Evolutionary conservation across 768 basidiomycete genomes (phyloP).

Genomic region (Leccinum olivaceopallidum): DNA sequence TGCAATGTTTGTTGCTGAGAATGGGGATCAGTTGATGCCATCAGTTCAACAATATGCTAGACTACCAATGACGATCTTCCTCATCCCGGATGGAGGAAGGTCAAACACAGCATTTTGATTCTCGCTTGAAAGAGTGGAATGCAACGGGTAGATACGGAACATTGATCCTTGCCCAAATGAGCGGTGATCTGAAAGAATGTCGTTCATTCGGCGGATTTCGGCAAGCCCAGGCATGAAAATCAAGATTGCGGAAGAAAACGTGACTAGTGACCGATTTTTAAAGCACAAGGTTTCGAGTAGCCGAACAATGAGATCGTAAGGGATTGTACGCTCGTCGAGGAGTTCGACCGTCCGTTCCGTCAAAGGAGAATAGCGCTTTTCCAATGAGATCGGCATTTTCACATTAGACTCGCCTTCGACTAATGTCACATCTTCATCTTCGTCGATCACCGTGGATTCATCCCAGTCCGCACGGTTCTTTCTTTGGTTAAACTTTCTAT

Average conservation of each 20-base stretch:
- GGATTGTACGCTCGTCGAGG: slow-evolving; percentile 85
- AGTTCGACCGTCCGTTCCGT: slow-evolving; percentile 81
- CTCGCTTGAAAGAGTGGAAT: slow-evolving; percentile 92
- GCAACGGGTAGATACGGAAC: slow-evolving; percentile 83
- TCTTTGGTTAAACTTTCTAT: slow-evolving; percentile 62
- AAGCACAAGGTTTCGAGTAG: slow-evolving; percentile 85
- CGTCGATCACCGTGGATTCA: slow-evolving; percentile 61
- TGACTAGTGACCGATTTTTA: slow-evolving; percentile 47
- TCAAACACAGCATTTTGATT: slow-evolving; percentile 92
- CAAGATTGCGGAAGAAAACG: slow-evolving; percentile 78
- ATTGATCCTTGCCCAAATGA: slow-evolving; percentile 59
- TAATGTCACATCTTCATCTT: slow-evolving; percentile 63
- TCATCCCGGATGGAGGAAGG: slow-evolving; percentile 70
- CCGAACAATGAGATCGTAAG: slow-evolving; percentile 85
- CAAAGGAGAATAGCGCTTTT: slow-evolving; percentile 75
- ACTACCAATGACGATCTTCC: slow-evolving; percentile 93
- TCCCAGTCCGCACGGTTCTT: slow-evolving; percentile 76
- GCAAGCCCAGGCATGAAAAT: slow-evolving; percentile 95
- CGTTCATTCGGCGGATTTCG: slow-evolving; percentile 88
- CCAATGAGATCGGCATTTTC: slow-evolving; percentile 49
- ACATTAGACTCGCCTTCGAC: slow-evolving; percentile 17
- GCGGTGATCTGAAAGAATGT: slow-evolving; percentile 74
- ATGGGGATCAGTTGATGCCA: neutral
- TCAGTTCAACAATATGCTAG: slow-evolving; percentile 2
- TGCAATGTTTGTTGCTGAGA: slow-evolving; percentile 83